Percentiles rank a stretch among this genome's conserved stretches.
phyloP scores from a whole-genome alignment of 768 basidiomycete species.

The Rhizopogon sp. region DNA sequence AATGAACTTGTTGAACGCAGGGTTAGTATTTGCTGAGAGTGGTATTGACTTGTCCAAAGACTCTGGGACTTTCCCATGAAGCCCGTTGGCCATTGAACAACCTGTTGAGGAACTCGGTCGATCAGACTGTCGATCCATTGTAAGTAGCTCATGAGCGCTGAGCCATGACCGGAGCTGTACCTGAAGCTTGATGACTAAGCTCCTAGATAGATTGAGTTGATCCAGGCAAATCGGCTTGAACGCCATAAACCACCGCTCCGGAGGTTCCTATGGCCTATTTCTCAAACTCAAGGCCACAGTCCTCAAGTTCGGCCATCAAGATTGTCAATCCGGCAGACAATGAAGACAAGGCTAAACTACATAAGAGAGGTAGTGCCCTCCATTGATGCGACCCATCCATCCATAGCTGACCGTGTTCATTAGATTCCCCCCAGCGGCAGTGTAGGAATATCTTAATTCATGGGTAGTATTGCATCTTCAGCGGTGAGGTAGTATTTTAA shows the following conservation, averaged over 20 bases:
- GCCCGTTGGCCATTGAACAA: not conserved
- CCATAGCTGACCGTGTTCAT: slow-evolving; percentile 2
- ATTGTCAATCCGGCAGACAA: slow-evolving; percentile 59
- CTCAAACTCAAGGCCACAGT: slow-evolving; percentile 54
- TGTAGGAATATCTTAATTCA: slow-evolving; percentile 91
- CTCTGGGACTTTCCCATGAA: not conserved
- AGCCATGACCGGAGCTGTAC: no score
- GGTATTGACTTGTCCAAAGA: not conserved
- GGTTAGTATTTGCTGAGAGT: not conserved
- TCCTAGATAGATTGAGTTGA: not conserved
- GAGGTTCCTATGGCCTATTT: slow-evolving; percentile 60
- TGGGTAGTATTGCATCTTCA: slow-evolving; percentile 48
- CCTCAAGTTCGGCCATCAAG: slow-evolving; percentile 58
- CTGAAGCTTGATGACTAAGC: not conserved
- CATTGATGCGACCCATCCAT: slow-evolving; percentile 4
- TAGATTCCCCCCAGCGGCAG: slow-evolving; percentile 71
- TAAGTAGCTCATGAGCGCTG: no score
- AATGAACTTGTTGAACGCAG: slow-evolving; percentile 71
- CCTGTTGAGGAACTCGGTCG: not conserved
- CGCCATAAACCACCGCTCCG: not conserved
- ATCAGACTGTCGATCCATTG: not conserved
- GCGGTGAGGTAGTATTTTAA: not conserved
- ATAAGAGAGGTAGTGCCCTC: slow-evolving; percentile 50
- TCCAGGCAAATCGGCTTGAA: not conserved
- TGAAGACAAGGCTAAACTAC: slow-evolving; percentile 35